Evolutionary conservation across 2,329 filamentous ascomycete genomes (phyloP).

Genomic region (Penicillium griseofulvum): DNA sequence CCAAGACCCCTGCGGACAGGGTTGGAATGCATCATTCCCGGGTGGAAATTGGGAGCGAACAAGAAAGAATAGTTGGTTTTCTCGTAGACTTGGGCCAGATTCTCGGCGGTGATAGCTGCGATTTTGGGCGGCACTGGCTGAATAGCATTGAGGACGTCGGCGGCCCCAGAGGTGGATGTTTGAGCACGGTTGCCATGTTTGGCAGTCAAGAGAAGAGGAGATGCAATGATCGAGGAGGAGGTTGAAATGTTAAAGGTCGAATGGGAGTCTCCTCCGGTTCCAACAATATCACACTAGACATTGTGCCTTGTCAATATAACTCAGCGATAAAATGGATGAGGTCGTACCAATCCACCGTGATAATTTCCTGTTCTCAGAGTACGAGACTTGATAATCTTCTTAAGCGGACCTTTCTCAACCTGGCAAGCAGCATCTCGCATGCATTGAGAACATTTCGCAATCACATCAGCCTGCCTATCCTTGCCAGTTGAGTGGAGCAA

Average conservation of each 20-base stretch:
- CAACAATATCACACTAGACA: conserved; percentile 83
- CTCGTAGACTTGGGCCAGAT: conserved; percentile 70
- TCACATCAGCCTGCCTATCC: conserved; percentile 79
- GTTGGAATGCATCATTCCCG: conserved; percentile 86
- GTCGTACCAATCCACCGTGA: conserved; percentile 70
- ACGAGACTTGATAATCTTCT: conserved; percentile 58
- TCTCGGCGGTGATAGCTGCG: conserved; percentile 67
- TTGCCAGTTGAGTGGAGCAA: conserved; percentile 87
- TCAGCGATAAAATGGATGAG: not conserved
- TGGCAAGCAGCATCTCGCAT: conserved; percentile 79
- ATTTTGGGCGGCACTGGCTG: conserved; percentile 71
- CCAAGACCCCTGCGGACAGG: conserved; percentile 83
- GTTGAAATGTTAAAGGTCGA: conserved; percentile 99
- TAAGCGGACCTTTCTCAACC: conserved; percentile 65
- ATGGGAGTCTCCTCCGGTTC: conserved; percentile 92
- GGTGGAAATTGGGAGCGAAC: conserved; percentile 94
- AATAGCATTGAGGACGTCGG: conserved; percentile 80
- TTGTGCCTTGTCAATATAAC: not conserved
- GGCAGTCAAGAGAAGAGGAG: conserved; percentile 76
- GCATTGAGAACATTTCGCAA: conserved; percentile 76
- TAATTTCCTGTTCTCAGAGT: conserved; percentile 71
- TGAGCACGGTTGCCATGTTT: conserved; percentile 97
- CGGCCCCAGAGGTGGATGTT: conserved; percentile 92
- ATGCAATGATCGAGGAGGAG: conserved; percentile 87
- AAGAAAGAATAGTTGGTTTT: conserved; percentile 90